Percentiles rank a stretch among this genome's conserved stretches.
Evolutionary conservation across 2,329 filamentous ascomycete genomes (phyloP).

Genomic region (Fusarium sp.): DNA sequence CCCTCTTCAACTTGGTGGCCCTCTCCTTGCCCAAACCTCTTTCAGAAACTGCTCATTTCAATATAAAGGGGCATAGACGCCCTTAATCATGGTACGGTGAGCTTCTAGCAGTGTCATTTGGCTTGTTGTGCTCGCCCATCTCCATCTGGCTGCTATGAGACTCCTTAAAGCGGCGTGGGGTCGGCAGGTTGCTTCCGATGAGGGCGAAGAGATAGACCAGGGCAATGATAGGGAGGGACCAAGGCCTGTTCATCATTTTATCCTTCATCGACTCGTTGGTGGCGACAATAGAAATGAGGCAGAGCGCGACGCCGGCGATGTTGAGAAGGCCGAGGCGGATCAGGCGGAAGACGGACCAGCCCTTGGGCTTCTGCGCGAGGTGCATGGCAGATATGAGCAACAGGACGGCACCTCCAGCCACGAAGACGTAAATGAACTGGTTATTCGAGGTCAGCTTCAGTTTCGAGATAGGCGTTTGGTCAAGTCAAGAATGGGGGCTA

Average conservation of each 20-base stretch:
- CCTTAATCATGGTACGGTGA: background rate
- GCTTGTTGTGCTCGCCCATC: background rate
- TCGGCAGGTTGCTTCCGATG: background rate
- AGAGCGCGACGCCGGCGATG: background rate
- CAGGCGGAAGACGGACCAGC: background rate
- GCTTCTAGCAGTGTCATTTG: background rate
- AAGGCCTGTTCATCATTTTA: rapidly evolving
- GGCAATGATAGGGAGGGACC: background rate
- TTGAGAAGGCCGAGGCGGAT: background rate
- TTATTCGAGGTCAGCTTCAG: background rate
- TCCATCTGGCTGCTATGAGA: background rate
- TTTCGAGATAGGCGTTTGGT: background rate
- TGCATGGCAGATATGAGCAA: background rate
- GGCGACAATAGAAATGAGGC: background rate
- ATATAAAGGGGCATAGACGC: background rate
- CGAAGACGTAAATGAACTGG: background rate
- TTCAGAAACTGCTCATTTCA: background rate
- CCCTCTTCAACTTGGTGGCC: background rate
- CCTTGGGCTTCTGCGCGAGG: background rate
- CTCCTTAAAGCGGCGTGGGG: background rate
- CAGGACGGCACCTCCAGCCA: background rate
- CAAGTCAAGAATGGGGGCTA: background rate
- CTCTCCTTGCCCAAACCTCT: background rate
- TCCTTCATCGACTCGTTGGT: background rate
- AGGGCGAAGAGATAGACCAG: background rate